A percentile compares a stretch with the other conserved stretches of the same genome.
Conservation (phyloP, 306 rosid species). For the Senna siamea region DNA sequence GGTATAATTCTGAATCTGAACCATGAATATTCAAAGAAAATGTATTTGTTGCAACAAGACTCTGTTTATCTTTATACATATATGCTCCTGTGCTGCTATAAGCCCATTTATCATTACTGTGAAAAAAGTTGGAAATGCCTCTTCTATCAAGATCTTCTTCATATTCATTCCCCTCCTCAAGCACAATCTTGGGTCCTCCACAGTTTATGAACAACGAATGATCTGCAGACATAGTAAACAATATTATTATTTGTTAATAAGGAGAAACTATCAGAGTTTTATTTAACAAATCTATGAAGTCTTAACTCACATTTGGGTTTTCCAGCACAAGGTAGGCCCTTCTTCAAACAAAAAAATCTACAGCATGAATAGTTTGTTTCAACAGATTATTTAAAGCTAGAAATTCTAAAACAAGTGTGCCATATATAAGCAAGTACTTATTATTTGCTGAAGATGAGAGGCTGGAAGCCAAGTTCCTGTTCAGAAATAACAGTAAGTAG, state of each 20-base stretch:
- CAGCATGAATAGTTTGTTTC: slow-evolving; percentile 32
- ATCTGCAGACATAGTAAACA: slow-evolving; percentile 42
- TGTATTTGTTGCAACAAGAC: slow-evolving; percentile 34
- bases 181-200: slow-evolving; percentile 49
- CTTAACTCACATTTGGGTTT: slow-evolving; percentile 56
- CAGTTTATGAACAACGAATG: slow-evolving; percentile 71
- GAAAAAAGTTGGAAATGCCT: slow-evolving; percentile 46
- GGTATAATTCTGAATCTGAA: slow-evolving; percentile 39
- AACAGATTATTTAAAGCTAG: slow-evolving; percentile 23
- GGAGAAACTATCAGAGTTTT: background rate
- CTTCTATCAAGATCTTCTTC: slow-evolving; percentile 39
- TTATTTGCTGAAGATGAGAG: slow-evolving; percentile 45
- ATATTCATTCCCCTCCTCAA: slow-evolving; percentile 45
- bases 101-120: slow-evolving; percentile 52
- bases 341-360: slow-evolving; percentile 66
- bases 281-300: slow-evolving; percentile 1
- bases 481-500: slow-evolving; percentile 14
- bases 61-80: background rate
- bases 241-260: slow-evolving; percentile 2
- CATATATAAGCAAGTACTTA: slow-evolving; percentile 39
- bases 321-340: slow-evolving; percentile 61
- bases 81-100: slow-evolving; percentile 70
- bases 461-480: slow-evolving; percentile 79
- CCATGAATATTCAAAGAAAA: slow-evolving; percentile 39
- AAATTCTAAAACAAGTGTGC: background rate